A percentile compares a stretch with the other conserved stretches of the same genome.
phyloP scores from a whole-genome alignment of 1,284 basidiomycete genomes.

The Sporisorium exsertum region DNA sequence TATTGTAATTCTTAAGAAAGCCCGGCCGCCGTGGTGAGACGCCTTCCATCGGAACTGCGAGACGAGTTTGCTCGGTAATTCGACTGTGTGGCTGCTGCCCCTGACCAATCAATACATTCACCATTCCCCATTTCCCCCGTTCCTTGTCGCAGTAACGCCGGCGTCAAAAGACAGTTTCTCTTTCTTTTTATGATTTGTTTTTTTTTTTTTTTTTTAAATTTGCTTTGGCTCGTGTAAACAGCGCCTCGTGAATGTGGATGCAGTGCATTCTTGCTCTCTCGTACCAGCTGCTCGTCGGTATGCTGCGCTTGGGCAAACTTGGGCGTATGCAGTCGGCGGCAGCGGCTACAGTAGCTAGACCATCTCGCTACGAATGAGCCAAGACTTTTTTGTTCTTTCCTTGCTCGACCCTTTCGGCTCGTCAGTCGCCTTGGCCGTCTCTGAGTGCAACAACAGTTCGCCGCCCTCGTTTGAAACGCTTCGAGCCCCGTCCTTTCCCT shows the following conservation, averaged over 20 bases:
- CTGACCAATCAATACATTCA: conserved; percentile 1
- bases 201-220: too few relatives aligned
- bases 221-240: too few relatives aligned
- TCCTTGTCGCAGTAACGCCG: neutral
- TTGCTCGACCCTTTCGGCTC: neutral
- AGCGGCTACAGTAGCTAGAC: too few relatives aligned
- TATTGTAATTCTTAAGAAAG: too few relatives aligned
- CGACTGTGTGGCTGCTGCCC: neutral
- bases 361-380: neutral
- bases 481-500: neutral
- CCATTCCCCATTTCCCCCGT: too few relatives aligned
- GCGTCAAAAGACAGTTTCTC: neutral
- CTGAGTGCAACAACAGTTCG: neutral
- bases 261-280: neutral
- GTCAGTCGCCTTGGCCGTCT: neutral
- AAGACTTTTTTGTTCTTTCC: neutral
- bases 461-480: neutral
- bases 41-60: conserved; percentile 33
- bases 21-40: too few relatives aligned
- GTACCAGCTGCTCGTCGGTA: neutral
- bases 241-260: too few relatives aligned
- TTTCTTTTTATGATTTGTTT: neutral
- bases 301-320: too few relatives aligned
- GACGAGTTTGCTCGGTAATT: neutral
- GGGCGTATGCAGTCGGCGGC: too few relatives aligned